These are phyloP conservation scores for Boletus subparvulus DNA, from an alignment of 768 basidiomycete genomes.

Conservation along the genomic window DNA sequence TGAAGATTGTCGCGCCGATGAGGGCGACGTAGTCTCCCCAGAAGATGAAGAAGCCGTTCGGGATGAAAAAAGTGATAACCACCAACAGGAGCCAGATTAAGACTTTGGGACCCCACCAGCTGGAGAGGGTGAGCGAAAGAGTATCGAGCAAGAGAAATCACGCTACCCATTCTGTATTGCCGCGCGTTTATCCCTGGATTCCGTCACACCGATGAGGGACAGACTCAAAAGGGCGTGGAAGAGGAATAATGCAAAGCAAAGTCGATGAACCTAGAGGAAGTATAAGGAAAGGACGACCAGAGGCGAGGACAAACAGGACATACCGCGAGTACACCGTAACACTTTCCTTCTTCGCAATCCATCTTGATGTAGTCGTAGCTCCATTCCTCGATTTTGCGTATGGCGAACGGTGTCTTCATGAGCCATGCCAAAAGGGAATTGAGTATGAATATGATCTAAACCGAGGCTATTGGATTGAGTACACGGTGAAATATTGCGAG, in stretches of 20 bases:
- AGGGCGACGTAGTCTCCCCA: slow-evolving; percentile 94
- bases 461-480: not conserved
- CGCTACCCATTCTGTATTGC: slow-evolving; percentile 94
- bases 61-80: slow-evolving; percentile 87
- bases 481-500: not conserved
- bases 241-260: slow-evolving; percentile 91
- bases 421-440: slow-evolving; percentile 97
- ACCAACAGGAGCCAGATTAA: slow-evolving; percentile 85
- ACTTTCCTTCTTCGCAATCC: slow-evolving; percentile 90
- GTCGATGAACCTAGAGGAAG: slow-evolving; percentile 73
- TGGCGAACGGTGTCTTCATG: slow-evolving; percentile 88
- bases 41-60: slow-evolving; percentile 96
- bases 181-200: slow-evolving; percentile 90
- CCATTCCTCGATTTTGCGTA: slow-evolving; percentile 85
- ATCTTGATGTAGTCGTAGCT: slow-evolving; percentile 98
- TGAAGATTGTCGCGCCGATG: slow-evolving; percentile 91
- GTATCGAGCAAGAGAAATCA: not conserved
- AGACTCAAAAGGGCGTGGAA: slow-evolving; percentile 83
- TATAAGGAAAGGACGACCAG: slow-evolving; percentile 1
- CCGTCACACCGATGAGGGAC: slow-evolving; percentile 80
- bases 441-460: slow-evolving; percentile 88
- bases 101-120: slow-evolving; percentile 99
- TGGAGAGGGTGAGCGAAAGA: slow-evolving; percentile 33
- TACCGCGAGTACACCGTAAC: slow-evolving; percentile 95
- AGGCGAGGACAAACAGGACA: slow-evolving; percentile 28